Evolutionary conservation across 176 grass and related monocot genomes (phyloP), one percentile per base, ranked within the genome.

Genomic region (Carex scoparia): DNA sequence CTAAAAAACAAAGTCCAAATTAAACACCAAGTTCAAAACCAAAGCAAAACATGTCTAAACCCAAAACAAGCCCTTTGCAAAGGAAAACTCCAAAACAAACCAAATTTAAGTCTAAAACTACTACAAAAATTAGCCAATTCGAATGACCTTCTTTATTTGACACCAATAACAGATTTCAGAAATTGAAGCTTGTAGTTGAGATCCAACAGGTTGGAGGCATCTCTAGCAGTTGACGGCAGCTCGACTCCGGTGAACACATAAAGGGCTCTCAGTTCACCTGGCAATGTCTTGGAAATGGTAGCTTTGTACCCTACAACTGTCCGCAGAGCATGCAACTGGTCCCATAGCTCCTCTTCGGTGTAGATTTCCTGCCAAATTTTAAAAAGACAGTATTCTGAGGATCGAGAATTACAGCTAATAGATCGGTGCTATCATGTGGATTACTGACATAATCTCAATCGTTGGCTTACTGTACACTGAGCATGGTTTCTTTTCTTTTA

Each of bases 241-340:
- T 87, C 74, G 12, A 90, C 81, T 27, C 89, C 89, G 62, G 81
- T 85, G 85, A 90, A 87, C n/a, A 57, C 4, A 68, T 76, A 90
- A 61, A 90, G 81, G 10, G 81, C 81, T 87, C 85, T 87, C 63
- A 90, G 70, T 67, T 90, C 89, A 49, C 87, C 85, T 18, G 75
- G 81, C 11, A 79, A 19, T 3, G 80, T 87, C 35, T 68, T 37
- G 7, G 8, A 56, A 58, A 82, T 75, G 10, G 81, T 10, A 55
- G 81, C 89, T 73, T 69, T 90, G 53, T 81, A 87, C 0, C 89
- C 89, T 19, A 87, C 73, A 72, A 87, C 75, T 69, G 58, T 87
- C 55, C 89, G 82, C 18, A 90, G 64, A 23, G 85, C 49, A 15
- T 16, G 79, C 49, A 90, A 58, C 49, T 90, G 85, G 48, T 85